These are phyloP conservation scores for Entoloma clypeatum DNA, from an alignment of 1,284 basidiomycete species.

Conservation along the genomic window DNA sequence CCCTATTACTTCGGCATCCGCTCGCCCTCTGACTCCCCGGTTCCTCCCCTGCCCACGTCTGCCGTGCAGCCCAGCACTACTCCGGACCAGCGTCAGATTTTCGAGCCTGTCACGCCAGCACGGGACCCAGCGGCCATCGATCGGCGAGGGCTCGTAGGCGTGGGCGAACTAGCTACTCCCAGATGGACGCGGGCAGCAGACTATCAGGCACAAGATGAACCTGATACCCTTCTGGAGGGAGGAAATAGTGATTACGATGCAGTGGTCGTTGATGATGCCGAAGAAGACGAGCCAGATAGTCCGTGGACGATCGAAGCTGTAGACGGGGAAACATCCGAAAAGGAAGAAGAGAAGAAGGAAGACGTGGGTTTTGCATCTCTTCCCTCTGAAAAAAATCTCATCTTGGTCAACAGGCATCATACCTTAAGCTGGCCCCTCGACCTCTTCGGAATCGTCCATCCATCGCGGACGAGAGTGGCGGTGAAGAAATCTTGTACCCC, in stretches of 20 bases:
- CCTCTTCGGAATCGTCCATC: slow-evolving; percentile 57
- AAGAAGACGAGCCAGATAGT: slow-evolving; percentile 58
- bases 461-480: slow-evolving; percentile 73
- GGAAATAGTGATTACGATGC: slow-evolving; percentile 44
- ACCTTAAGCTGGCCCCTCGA: slow-evolving; percentile 41
- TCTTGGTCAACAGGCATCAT: slow-evolving; percentile 28
- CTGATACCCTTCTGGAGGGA: slow-evolving; percentile 17
- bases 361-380: slow-evolving; percentile 30
- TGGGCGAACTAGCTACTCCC: slow-evolving; percentile 97
- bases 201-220: slow-evolving; percentile 32
- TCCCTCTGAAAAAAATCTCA: slow-evolving; percentile 7
- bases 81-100: slow-evolving; percentile 34
- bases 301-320: slow-evolving; percentile 86
- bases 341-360: slow-evolving; percentile 64
- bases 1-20: slow-evolving; percentile 76
- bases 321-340: slow-evolving; percentile 70
- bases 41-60: slow-evolving; percentile 43
- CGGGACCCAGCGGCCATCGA: slow-evolving; percentile 83
- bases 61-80: slow-evolving; percentile 35
- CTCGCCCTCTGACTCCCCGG: slow-evolving; percentile 61
- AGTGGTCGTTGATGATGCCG: slow-evolving; percentile 35
- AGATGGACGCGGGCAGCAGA: slow-evolving; percentile 67
- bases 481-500: slow-evolving; percentile 80
- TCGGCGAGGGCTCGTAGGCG: slow-evolving; percentile 84
- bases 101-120: slow-evolving; percentile 67